A percentile compares a stretch with the other conserved stretches of the same genome.
These are phyloP conservation scores for Tricholomella constricta DNA, from an alignment of 768 basidiomycete species.

Conservation along the genomic window DNA sequence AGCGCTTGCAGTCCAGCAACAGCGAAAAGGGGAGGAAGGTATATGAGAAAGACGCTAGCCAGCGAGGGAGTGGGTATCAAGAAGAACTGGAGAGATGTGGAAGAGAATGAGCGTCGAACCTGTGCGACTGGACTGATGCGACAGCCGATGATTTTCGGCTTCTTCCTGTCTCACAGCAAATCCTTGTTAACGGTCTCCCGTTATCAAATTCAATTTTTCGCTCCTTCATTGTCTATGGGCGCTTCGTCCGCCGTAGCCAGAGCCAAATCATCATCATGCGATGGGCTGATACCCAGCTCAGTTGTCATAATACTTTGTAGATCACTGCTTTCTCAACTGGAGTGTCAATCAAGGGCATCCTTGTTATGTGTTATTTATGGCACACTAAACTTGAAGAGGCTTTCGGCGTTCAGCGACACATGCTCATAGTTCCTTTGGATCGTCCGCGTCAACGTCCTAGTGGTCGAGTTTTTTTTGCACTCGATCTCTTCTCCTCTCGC, in stretches of 20 bases:
- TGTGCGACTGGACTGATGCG: slow-evolving; percentile 20
- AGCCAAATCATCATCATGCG: background rate
- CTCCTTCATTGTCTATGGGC: too few relatives aligned
- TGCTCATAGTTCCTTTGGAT: background rate
- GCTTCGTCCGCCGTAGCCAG: too few relatives aligned
- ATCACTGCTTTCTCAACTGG: background rate
- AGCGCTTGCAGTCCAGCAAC: slow-evolving; percentile 42
- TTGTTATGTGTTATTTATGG: background rate
- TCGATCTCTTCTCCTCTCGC: background rate
- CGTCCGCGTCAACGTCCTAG: background rate
- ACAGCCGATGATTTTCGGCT: slow-evolving; percentile 21
- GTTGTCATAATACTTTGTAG: slow-evolving; percentile 1
- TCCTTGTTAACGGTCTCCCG: too few relatives aligned
- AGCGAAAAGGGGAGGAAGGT: slow-evolving; percentile 26
- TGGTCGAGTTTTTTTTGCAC: background rate
- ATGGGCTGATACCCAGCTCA: background rate
- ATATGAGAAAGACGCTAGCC: slow-evolving; percentile 18
- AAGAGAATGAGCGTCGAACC: slow-evolving; percentile 10
- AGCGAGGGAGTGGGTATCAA: slow-evolving; percentile 39
- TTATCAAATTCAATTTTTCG: too few relatives aligned
- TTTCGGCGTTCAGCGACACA: background rate
- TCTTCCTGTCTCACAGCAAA: slow-evolving; percentile 16
- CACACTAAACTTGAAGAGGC: background rate
- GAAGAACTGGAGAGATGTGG: slow-evolving; percentile 22
- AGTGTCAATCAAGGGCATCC: background rate